phyloP scores from a whole-genome alignment of 2,329 filamentous ascomycete genomes.

The Lachnellula arida region DNA sequence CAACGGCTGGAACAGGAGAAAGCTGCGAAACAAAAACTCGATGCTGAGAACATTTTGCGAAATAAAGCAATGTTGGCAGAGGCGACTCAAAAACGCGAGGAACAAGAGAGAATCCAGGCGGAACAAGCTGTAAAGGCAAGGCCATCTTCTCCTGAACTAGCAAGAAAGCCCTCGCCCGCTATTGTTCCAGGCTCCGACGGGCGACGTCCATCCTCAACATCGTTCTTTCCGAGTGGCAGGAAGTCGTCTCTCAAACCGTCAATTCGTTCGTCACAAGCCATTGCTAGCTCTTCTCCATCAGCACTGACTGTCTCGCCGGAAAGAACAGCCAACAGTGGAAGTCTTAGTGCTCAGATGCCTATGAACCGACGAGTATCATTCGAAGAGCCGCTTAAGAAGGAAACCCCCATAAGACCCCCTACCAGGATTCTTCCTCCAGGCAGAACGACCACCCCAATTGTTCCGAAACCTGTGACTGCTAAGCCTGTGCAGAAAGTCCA shows the following conservation, averaged over 20 bases:
- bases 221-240: slow-evolving; percentile 23
- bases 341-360: slow-evolving; percentile 23
- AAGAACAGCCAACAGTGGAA: slow-evolving; percentile 7
- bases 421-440: slow-evolving; percentile 3
- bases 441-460: slow-evolving; percentile 2
- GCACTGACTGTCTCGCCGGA: slow-evolving; percentile 9
- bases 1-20: slow-evolving; percentile 6
- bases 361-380: slow-evolving; percentile 19
- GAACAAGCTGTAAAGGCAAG: slow-evolving; percentile 8
- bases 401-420: slow-evolving; percentile 5
- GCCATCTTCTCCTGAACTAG: slow-evolving; percentile 5
- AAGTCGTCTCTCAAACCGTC: slow-evolving; percentile 22
- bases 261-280: slow-evolving; percentile 15
- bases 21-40: slow-evolving; percentile 1
- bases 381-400: slow-evolving; percentile 8
- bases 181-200: not conserved
- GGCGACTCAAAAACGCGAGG: slow-evolving; percentile 10
- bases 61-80: slow-evolving; percentile 14
- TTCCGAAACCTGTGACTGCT: not conserved
- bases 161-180: slow-evolving; percentile 8
- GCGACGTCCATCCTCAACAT: slow-evolving; percentile 18
- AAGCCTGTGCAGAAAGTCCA: no score
- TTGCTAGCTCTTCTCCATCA: slow-evolving; percentile 20
- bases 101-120: slow-evolving; percentile 15
- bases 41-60: slow-evolving; percentile 9